Percentiles rank a stretch among this genome's conserved stretches.
Conservation (phyloP, 2,329 filamentous ascomycete species). For the Drechslerella stenobrocha region DNA sequence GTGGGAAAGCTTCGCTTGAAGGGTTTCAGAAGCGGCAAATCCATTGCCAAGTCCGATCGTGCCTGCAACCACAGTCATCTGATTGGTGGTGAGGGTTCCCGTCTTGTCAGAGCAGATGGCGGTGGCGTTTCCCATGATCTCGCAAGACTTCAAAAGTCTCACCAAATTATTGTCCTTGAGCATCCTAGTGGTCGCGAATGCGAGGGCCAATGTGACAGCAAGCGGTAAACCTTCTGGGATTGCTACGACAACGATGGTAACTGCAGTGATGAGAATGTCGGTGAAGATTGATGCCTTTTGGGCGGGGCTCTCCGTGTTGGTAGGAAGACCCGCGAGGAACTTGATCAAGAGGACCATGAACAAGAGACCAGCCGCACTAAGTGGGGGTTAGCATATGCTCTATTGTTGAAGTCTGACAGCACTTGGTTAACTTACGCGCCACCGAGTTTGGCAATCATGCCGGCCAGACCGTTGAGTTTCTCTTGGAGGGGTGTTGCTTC, state of each 20-base stretch:
- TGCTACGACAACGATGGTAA: constrained; percentile 78
- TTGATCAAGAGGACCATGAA: constrained; percentile 86
- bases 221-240: constrained; percentile 77
- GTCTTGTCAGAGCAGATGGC: constrained; percentile 72
- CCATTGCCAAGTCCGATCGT: constrained; percentile 63
- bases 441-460: constrained; percentile 76
- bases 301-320: constrained; percentile 63
- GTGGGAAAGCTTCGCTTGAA: constrained; percentile 37
- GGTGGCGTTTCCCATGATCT: constrained; percentile 79
- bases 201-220: constrained; percentile 75
- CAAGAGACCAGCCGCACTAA: constrained; percentile 72
- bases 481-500: constrained; percentile 76
- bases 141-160: constrained; percentile 74
- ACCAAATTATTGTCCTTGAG: constrained; percentile 76
- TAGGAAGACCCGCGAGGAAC: constrained; percentile 71
- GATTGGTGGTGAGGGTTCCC: constrained; percentile 69
- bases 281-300: constrained; percentile 78
- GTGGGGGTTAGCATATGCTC: constrained; percentile 26
- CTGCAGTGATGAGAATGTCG: constrained; percentile 75
- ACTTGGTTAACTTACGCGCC: constrained; percentile 60
- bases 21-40: constrained; percentile 58
- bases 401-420: background rate
- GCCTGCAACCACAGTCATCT: constrained; percentile 69
- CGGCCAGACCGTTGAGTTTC: constrained; percentile 73
- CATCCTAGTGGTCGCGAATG: constrained; percentile 77